Percentiles rank a stretch among this genome's conserved stretches.
These are phyloP conservation scores for Zygotorulaspora mrakii DNA, from an alignment of 1,139 yeast species.

Conservation along the genomic window DNA sequence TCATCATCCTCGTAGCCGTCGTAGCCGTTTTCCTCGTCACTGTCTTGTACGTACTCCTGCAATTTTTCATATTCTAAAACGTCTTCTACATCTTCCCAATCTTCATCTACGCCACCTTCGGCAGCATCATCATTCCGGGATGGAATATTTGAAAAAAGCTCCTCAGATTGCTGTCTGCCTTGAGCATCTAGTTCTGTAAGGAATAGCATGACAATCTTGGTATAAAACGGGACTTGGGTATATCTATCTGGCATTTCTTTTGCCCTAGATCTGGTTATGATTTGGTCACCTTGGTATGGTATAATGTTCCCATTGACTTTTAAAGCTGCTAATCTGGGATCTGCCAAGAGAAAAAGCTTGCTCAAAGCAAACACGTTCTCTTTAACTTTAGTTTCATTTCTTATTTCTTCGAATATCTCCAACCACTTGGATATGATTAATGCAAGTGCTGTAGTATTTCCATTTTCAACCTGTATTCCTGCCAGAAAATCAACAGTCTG, in stretches of 20 bases:
- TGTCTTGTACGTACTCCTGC: constrained; percentile 48
- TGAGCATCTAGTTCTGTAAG: constrained; percentile 67
- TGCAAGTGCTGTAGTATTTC: constrained; percentile 40
- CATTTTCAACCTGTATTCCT: constrained; percentile 39
- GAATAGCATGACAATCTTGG: constrained; percentile 69
- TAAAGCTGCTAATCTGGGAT: constrained; percentile 48
- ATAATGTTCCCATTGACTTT: constrained; percentile 75
- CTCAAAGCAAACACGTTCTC: constrained; percentile 70
- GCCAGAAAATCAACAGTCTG: constrained; percentile 60
- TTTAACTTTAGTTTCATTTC: constrained; percentile 73
- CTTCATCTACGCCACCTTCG: constrained; percentile 47
- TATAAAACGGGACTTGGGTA: constrained; percentile 63
- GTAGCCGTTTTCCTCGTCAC: constrained; percentile 27
- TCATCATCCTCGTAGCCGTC: no score
- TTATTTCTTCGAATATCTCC: constrained; percentile 69
- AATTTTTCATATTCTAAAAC: constrained; percentile 58
- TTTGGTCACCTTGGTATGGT: constrained; percentile 54
- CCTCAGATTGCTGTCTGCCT: constrained; percentile 37
- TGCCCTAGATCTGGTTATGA: constrained; percentile 82
- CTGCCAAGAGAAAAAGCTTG: constrained; percentile 57
- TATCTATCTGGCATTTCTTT: constrained; percentile 59
- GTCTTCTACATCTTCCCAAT: constrained; percentile 82
- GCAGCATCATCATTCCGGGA: no score
- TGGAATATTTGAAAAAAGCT: no score
- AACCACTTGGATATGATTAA: constrained; percentile 73